Base-by-base conservation (phyloP, 192 early-diverging fungal species). In the Linnemannia exigua region DNA sequence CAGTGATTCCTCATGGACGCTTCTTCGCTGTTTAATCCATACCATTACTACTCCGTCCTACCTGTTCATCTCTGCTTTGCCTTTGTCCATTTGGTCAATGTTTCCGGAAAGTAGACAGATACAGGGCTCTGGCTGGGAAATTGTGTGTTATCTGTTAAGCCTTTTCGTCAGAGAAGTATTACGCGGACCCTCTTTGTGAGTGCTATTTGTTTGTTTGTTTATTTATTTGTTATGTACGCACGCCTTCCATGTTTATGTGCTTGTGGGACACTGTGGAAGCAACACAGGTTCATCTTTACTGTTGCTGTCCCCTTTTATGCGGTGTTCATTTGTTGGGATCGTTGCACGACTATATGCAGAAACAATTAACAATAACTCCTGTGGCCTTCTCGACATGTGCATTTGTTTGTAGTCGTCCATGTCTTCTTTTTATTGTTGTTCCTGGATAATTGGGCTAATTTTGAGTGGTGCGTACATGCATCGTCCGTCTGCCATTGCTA, bases 371-470 rank as follows among this genome's bases (percentile, higher is more conserved):
- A 7, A n/a, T 12, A 44, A 9, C 5, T 44, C 41, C 28, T 31
- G 52, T 54, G 52, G 22, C 52, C 25, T 54, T 54, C 52, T 9
- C 25, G 25, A 61, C 25, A 61, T 61, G 54, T 61, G 54, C 54
- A 28, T 28, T 61, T 61, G 54, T 25, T 63, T 63, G 28, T n/a
- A n/a, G n/a, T n/a, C n/a, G n/a, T n/a, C n/a, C n/a, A n/a, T n/a
- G n/a, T 63, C 31, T n/a, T 63, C 15, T 20, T 16, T 12, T 33
- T 63, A 9, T 25, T 12, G 12, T 3, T 63, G 58, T 31, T 33
- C 58, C 28, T 63, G 28, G 58, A 63, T 63, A 63, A 63, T 63
- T 63, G 58, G 58, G 58, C 58, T 63, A 63, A 31, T 63, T 63
- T 63, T 31, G 28, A n/a, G 28, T 28, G 25, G 25, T 61, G 58